phyloP scores from a whole-genome alignment of 2,329 filamentous ascomycete species.

The Xylaria sp. region DNA sequence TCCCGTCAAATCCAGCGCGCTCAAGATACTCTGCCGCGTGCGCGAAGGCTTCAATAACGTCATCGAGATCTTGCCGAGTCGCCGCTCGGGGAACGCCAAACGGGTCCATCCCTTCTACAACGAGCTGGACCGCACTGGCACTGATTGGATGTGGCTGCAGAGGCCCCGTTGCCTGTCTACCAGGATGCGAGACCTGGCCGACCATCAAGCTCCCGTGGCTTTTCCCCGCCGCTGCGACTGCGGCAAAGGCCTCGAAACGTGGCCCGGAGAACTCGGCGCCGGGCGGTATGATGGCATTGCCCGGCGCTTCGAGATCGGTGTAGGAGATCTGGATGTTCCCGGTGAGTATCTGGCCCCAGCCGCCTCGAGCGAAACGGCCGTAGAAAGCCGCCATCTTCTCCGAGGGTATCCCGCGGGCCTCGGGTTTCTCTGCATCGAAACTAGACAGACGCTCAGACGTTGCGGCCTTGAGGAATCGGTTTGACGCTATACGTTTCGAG shows the following conservation, averaged over 20 bases:
- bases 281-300: slow-evolving; percentile 62
- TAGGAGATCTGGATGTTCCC: slow-evolving; percentile 67
- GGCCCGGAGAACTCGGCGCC: slow-evolving; percentile 54
- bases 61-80: slow-evolving; percentile 29
- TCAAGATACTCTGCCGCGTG: slow-evolving; percentile 35
- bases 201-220: slow-evolving; percentile 61
- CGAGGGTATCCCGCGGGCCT: slow-evolving; percentile 46
- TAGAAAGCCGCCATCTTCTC: slow-evolving; percentile 52
- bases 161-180: slow-evolving; percentile 53
- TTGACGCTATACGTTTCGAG: slow-evolving; percentile 57
- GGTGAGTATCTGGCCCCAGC: slow-evolving; percentile 58
- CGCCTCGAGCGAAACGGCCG: slow-evolving; percentile 61
- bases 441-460: slow-evolving; percentile 66
- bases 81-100: slow-evolving; percentile 48
- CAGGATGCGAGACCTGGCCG: slow-evolving; percentile 67
- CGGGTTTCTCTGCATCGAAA: slow-evolving; percentile 57
- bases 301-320: slow-evolving; percentile 59
- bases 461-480: slow-evolving; percentile 64
- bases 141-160: slow-evolving; percentile 47
- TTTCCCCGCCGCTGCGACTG: slow-evolving; percentile 56
- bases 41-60: slow-evolving; percentile 30
- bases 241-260: slow-evolving; percentile 60
- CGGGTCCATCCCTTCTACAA: slow-evolving; percentile 48
- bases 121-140: slow-evolving; percentile 47
- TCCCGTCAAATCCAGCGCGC: slow-evolving; percentile 43